Evolutionary conservation across 108 stramenopile genomes (phyloP).

Genomic region (Cyclotella choctawhatcheeana): DNA sequence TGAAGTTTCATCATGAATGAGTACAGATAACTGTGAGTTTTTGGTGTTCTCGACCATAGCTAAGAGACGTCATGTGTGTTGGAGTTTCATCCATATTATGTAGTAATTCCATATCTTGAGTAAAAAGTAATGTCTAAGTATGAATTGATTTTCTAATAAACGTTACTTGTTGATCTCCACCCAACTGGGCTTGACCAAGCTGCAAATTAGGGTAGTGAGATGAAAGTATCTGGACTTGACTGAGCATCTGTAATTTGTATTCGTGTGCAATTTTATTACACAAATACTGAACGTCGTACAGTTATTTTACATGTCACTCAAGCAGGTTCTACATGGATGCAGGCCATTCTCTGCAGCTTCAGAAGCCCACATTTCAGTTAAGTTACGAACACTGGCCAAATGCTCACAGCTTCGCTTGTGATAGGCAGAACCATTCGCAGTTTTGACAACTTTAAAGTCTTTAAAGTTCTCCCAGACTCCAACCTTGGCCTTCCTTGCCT

Average conservation of each 20-base stretch:
- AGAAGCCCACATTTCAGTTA: conserved; percentile 19
- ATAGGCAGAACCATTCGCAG: conserved; percentile 22
- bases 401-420: conserved; percentile 15
- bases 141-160: too few relatives aligned
- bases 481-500: conserved; percentile 12
- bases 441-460: conserved; percentile 24
- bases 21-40: not conserved
- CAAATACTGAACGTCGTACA: not conserved
- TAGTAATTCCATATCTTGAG: not conserved
- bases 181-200: too few relatives aligned
- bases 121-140: not conserved
- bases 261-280: not conserved
- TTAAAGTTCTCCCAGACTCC: conserved; percentile 23
- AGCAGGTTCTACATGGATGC: conserved; percentile 22
- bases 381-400: conserved; percentile 5
- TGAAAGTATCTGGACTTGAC: too few relatives aligned
- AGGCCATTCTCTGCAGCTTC: conserved; percentile 18
- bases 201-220: too few relatives aligned
- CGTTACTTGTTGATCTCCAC: too few relatives aligned
- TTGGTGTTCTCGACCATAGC: not conserved
- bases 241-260: too few relatives aligned
- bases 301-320: not conserved
- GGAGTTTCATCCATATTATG: not conserved
- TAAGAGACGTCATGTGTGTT: too few relatives aligned
- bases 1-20: too few relatives aligned